Evolutionary conservation across 768 basidiomycete genomes (phyloP), one percentile per base, ranked within the genome.

Genomic region (Trametopsis cervina): DNA sequence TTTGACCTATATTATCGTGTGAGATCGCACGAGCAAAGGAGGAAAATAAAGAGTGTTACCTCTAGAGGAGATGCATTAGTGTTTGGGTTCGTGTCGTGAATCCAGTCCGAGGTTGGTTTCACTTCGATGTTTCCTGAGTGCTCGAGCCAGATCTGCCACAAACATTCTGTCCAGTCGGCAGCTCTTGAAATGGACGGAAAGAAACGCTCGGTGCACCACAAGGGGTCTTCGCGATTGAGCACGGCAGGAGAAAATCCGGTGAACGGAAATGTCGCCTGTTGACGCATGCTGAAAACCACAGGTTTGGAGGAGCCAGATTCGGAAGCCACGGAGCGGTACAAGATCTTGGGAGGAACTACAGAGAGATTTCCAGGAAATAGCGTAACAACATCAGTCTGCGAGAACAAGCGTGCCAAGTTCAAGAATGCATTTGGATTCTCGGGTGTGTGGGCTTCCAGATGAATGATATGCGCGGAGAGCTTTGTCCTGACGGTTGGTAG

Each of bases 191-290:
- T 60, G 40, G 63, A 59, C 15, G 72, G 54, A 23, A 78, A 75
- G 47, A 74, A 66, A 29, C 80, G 72, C 49, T 83, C 81, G 1
- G 75, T 71, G 54, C 83, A 85, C 83, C 83, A 85, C 7, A 75
- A 57, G 1, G 71, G 66, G 52, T 77, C 64, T 54, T 78, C 66
- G 57, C 55, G 69, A 51, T 54, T 60, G 55, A 65, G 56, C 18
- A 80, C 50, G 13, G 78, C 53, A 2, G 82, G 78, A 2, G 78
- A 66, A 2, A 77, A 58, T 4, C 61, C 50, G 24, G 64, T 59
- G 35, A 74, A 69, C 1, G 73, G 65, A 54, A 71, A 74, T 12
- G 59, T 53, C 26, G 64, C 65, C 21, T 56, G 58, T 10, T 63
- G 61, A 15, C 56, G 44, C 18, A 58, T 53, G 36, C 64, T 64